phyloP scores from a whole-genome alignment of 2,329 filamentous ascomycete genomes.

The Exophiala mesophila region DNA sequence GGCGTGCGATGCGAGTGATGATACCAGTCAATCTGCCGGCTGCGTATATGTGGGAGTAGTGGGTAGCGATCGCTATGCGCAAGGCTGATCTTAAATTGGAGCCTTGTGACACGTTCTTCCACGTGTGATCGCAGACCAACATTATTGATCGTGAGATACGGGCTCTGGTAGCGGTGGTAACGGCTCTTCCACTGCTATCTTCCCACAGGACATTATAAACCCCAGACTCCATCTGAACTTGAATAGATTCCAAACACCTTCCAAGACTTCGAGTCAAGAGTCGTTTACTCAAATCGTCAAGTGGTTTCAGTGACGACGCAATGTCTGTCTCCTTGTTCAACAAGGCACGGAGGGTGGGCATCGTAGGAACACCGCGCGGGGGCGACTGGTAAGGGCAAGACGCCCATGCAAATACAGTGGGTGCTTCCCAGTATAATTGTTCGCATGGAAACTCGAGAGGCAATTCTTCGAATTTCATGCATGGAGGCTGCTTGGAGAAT shows the following conservation, averaged over 20 bases:
- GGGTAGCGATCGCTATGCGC: conserved; percentile 1
- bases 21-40: conserved; percentile 5
- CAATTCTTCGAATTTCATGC: conserved; percentile 9
- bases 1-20: conserved; percentile 7
- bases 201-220: too few relatives aligned
- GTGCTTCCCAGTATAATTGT: conserved; percentile 8
- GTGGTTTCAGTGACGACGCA: not conserved
- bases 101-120: too few relatives aligned
- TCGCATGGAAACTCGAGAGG: conserved; percentile 5
- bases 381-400: conserved; percentile 5
- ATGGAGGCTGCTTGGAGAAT: conserved; percentile 7
- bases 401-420: conserved; percentile 6
- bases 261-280: conserved; percentile 6
- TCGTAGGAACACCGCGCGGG: conserved; percentile 5
- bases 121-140: too few relatives aligned
- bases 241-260: too few relatives aligned
- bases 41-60: conserved; percentile 10
- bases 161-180: too few relatives aligned
- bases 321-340: not conserved
- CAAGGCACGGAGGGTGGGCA: conserved; percentile 2
- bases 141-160: too few relatives aligned
- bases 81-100: too few relatives aligned
- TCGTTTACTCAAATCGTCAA: conserved; percentile 6
- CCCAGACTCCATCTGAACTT: too few relatives aligned
- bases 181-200: too few relatives aligned